Conservation (phyloP, 495 filamentous ascomycete species). For the Haplographium delicatum region DNA sequence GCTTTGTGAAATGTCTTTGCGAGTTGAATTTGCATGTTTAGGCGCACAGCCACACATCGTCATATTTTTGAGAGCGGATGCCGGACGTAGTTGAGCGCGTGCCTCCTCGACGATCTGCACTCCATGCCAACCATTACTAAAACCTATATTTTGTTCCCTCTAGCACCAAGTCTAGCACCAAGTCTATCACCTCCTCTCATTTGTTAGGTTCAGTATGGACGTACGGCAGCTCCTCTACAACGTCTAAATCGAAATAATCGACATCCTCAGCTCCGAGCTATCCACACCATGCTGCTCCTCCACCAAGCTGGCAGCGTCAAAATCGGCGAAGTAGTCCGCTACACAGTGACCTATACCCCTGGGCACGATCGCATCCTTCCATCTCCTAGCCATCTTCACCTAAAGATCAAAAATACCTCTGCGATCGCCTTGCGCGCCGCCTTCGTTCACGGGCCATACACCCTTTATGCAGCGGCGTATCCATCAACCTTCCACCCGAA, state of each 20-base stretch:
- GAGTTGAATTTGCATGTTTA: too few relatives aligned
- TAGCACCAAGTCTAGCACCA: not conserved
- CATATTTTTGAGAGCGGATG: constrained; percentile 10
- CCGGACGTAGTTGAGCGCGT: constrained; percentile 6
- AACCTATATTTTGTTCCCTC: too few relatives aligned
- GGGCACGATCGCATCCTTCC: constrained; percentile 81
- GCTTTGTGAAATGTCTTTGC: too few relatives aligned
- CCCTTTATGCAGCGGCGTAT: constrained; percentile 77
- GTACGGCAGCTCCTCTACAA: not conserved
- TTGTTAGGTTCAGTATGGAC: too few relatives aligned
- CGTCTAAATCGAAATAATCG: not conserved
- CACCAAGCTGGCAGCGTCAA: constrained; percentile 86
- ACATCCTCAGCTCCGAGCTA: not conserved
- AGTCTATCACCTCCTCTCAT: not conserved
- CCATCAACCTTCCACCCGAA: constrained; percentile 77
- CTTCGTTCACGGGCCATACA: constrained; percentile 95
- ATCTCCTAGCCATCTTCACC: constrained; percentile 66
- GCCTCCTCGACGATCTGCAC: not conserved
- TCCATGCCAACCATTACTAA: not conserved
- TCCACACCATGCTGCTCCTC: constrained; percentile 70
- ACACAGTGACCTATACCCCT: constrained; percentile 93
- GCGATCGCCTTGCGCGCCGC: constrained; percentile 86
- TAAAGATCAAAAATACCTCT: constrained; percentile 88
- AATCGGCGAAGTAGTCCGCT: constrained; percentile 86
- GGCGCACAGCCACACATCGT: constrained; percentile 17